Percentiles rank a stretch among this genome's conserved stretches.
Evolutionary conservation across 257 asterid species (phyloP).

Genomic region (Solanum ossicruentum): DNA sequence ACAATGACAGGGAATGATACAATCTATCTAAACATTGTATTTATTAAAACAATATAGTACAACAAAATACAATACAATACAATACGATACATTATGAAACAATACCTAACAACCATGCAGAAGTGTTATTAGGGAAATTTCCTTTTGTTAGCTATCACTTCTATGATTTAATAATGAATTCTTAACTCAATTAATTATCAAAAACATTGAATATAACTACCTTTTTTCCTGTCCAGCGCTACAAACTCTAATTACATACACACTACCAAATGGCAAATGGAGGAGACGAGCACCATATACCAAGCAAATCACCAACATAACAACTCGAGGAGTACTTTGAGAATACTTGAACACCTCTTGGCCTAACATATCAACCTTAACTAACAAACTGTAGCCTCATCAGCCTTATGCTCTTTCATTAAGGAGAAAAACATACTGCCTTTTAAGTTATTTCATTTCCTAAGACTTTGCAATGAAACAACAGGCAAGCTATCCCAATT

Average conservation of each 20-base stretch:
- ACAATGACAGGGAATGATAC: too few species aligned
- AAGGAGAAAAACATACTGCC: background rate
- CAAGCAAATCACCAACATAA: background rate
- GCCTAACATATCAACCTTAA: background rate
- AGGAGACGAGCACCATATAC: background rate
- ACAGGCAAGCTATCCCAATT: background rate
- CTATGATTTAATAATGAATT: background rate
- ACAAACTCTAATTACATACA: background rate
- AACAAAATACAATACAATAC: too few species aligned
- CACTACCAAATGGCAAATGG: background rate
- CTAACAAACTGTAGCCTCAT: background rate
- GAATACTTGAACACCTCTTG: background rate
- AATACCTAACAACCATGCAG: too few species aligned
- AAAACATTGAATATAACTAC: background rate
- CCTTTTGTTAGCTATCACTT: background rate
- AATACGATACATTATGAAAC: too few species aligned
- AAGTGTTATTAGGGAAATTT: too few species aligned
- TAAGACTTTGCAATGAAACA: background rate
- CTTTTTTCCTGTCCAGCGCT: background rate
- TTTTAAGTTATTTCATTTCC: background rate
- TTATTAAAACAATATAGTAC: too few species aligned
- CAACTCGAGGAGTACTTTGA: background rate
- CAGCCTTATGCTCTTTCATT: background rate
- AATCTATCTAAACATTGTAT: too few species aligned
- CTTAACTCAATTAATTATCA: background rate